phyloP scores from a whole-genome alignment of 2,329 filamentous ascomycete species.

The Fusarium nygamai region DNA sequence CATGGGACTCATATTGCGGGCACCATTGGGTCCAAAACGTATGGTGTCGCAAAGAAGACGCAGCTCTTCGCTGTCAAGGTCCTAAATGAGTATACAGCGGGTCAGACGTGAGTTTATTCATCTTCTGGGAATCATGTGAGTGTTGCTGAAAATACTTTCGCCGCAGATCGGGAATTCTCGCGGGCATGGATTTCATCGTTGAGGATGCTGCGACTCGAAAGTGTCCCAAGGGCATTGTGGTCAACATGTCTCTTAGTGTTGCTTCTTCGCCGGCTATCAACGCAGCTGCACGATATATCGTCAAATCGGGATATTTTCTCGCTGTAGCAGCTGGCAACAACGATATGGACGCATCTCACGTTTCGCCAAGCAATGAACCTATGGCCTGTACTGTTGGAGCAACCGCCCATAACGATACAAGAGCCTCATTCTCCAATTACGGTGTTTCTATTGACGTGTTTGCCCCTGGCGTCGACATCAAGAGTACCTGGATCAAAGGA shows the following conservation, averaged over 20 bases:
- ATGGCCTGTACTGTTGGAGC: background rate
- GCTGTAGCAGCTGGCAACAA: background rate
- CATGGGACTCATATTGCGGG: background rate
- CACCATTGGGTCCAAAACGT: background rate
- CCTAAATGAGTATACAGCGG: background rate
- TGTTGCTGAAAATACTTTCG: background rate
- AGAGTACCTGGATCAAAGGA: background rate
- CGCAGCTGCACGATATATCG: background rate
- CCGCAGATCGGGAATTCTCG: background rate
- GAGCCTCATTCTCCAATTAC: background rate
- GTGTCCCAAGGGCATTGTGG: background rate
- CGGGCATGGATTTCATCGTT: background rate
- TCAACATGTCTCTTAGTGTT: background rate
- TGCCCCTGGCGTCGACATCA: background rate
- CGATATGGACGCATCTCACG: background rate
- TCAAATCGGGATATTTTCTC: background rate
- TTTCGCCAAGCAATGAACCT: constrained; percentile 1
- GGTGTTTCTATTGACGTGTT: background rate
- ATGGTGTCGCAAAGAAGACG: background rate
- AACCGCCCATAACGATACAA: background rate
- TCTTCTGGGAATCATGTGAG: too few relatives aligned
- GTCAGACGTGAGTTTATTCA: background rate
- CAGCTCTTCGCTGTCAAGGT: background rate
- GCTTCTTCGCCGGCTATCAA: background rate
- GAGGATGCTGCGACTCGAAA: background rate